Evolutionary conservation across 2,329 filamentous ascomycete genomes (phyloP).

Genomic region (Beauveria varroae): DNA sequence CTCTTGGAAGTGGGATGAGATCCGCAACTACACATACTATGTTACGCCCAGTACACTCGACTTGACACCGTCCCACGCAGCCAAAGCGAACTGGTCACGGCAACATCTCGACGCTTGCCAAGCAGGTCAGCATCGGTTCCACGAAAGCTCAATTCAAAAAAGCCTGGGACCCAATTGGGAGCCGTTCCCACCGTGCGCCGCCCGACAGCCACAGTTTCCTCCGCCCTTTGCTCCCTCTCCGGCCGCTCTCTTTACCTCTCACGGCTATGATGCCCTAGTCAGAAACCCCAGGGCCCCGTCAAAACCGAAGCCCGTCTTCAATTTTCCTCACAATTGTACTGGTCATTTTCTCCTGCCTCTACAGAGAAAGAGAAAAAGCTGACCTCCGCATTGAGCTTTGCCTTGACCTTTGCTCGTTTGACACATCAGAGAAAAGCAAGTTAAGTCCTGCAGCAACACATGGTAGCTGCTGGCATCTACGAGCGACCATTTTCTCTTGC

Average conservation of each 20-base stretch:
- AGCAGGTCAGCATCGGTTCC: not conserved
- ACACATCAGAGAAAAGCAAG: not conserved
- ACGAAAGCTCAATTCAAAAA: not conserved
- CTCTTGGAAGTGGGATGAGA: constrained; percentile 7
- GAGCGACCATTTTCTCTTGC: not conserved
- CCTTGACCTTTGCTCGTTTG: not conserved
- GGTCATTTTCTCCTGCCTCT: not conserved
- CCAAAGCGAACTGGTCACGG: not conserved
- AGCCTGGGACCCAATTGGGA: not conserved
- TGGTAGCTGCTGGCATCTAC: not conserved
- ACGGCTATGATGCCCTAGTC: constrained; percentile 5
- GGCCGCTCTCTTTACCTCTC: not conserved
- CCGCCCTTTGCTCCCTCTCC: not conserved
- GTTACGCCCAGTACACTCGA: not conserved
- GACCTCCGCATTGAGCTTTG: not conserved
- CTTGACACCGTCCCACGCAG: not conserved
- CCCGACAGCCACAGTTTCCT: not conserved
- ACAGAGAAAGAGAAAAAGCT: not conserved
- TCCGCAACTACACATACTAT: constrained; percentile 5
- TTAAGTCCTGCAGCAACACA: not conserved
- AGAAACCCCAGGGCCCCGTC: not conserved
- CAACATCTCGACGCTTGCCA: not conserved
- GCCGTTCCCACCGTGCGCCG: not conserved
- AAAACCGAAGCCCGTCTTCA: not conserved
- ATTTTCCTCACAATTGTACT: not conserved